Percentiles rank a stretch among this genome's conserved stretches.
Conservation (phyloP, 768 basidiomycete genomes). For the Mycena floridula region DNA sequence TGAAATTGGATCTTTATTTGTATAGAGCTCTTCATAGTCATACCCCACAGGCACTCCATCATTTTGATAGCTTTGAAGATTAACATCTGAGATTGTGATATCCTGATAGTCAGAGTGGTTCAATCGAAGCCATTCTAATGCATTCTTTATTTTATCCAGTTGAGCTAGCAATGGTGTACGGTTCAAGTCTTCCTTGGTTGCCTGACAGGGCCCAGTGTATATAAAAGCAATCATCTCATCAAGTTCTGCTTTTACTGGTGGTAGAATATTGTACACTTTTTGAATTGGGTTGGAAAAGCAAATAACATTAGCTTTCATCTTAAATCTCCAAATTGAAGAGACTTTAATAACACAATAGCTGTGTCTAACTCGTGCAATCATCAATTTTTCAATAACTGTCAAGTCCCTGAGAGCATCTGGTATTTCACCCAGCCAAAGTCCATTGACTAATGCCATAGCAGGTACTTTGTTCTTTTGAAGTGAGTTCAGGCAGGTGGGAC, state of each 20-base stretch:
- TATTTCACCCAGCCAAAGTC: constrained; percentile 28
- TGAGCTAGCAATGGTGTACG: constrained; percentile 5
- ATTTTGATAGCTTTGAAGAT: no score
- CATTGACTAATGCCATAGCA: constrained; percentile 21
- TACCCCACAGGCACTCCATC: no score
- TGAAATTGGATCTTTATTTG: no score
- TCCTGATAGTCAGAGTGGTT: neutral
- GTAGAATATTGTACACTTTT: constrained; percentile 19
- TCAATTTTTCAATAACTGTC: constrained; percentile 19
- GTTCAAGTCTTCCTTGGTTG: neutral
- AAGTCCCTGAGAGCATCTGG: constrained; percentile 19
- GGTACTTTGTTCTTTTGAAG: constrained; percentile 8
- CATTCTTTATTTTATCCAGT: neutral
- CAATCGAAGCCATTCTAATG: neutral
- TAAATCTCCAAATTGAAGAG: constrained; percentile 14
- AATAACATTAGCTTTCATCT: constrained; percentile 24
- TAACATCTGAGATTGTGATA: no score
- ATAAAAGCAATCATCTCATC: constrained; percentile 15
- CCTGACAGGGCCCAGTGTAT: constrained; percentile 1
- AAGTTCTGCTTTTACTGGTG: constrained; percentile 14
- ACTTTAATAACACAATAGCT: constrained; percentile 24
- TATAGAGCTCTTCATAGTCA: no score
- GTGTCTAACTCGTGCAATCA: constrained; percentile 18
- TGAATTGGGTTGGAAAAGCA: constrained; percentile 19
- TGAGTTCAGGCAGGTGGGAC: neutral